These are phyloP conservation scores for Pulveroboletus sp. DNA, from an alignment of 768 basidiomycete species.

Conservation along the genomic window DNA sequence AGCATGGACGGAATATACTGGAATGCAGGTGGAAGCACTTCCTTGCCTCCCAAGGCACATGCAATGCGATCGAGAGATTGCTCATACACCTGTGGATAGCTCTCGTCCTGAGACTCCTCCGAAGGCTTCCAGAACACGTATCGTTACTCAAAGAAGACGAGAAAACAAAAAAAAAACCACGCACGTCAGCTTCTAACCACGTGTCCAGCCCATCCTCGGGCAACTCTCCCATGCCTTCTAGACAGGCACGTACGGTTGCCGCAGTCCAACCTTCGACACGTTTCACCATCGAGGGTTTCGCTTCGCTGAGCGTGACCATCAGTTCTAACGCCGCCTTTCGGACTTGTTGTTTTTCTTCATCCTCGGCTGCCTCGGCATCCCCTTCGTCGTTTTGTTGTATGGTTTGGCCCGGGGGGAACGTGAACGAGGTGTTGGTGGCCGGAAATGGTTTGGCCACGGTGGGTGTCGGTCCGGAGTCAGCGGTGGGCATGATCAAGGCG, in stretches of 20 bases:
- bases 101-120: constrained; percentile 56
- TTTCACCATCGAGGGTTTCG: constrained; percentile 65
- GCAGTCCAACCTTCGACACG: constrained; percentile 69
- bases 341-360: constrained; percentile 68
- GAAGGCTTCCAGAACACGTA: constrained; percentile 47
- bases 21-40: constrained; percentile 78
- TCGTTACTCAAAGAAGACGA: background rate
- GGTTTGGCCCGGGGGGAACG: constrained; percentile 37
- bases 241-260: constrained; percentile 67
- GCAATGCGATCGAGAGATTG: constrained; percentile 81
- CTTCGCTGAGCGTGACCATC: constrained; percentile 78
- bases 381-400: constrained; percentile 29
- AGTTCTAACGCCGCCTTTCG: constrained; percentile 78
- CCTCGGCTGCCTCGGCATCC: constrained; percentile 41
- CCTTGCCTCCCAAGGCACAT: constrained; percentile 72
- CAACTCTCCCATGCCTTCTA: constrained; percentile 81
- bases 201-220: constrained; percentile 54
- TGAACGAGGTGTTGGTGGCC: constrained; percentile 32
- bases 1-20: constrained; percentile 83
- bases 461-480: constrained; percentile 52
- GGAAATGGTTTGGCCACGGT: constrained; percentile 48
- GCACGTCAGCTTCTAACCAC: constrained; percentile 77
- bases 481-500: constrained; percentile 63
- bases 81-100: constrained; percentile 74
- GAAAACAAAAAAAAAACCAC: constrained; percentile 26